Base-by-base conservation (phyloP, 202 grass and related monocot genomes). In the Panicum hallii region DNA sequence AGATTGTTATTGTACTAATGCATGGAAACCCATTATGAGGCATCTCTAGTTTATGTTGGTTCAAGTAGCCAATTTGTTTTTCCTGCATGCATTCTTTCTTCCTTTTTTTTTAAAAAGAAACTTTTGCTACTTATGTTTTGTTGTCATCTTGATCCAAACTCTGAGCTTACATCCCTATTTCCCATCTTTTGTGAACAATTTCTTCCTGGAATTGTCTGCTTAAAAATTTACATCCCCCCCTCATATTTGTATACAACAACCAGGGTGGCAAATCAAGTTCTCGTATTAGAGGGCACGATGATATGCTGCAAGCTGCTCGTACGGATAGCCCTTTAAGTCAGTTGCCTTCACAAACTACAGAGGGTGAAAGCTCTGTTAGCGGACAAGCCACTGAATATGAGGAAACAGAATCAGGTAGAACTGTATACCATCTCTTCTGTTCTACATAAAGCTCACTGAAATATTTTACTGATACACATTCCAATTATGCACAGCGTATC, bases 401-500 rank as follows among this genome's bases (percentile, higher is more conserved):
- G 56, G 90, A 94, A 83, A 90, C 88, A 62, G 90, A 95, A 89
- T 95, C 90, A 89, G 93, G 93, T 95, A 89, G n/a, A 63, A n/a
- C 53, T 71, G 52, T 75, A 52, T 30, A 30, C 46, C 20, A 87
- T 91, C 68, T 81, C 26, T 71, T 91, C 67, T 90, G 64, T 84
- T 90, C 20, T 77, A 49, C 66, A 17, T 87, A 55, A 89, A 87
- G 67, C 44, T 49, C 28, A 47, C 70, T 87, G 67, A 68, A 90
- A 92, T 81, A 83, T 77, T 85, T 94, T 88, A 94, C 92, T 92
- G 90, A 95, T 95, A 91, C 80, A 80, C 89, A 95, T 91, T 91
- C 84, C 93, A 95, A 93, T 85, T 83, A 93, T 95, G 88, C 90
- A 92, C 93, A 95, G 93, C 76, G 50, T 94, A 92, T 92, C 92